Evolutionary conservation across 164 flowering plant genomes (phyloP), one percentile per base, ranked within the genome.

Genomic region (Liriodendron chinense): DNA sequence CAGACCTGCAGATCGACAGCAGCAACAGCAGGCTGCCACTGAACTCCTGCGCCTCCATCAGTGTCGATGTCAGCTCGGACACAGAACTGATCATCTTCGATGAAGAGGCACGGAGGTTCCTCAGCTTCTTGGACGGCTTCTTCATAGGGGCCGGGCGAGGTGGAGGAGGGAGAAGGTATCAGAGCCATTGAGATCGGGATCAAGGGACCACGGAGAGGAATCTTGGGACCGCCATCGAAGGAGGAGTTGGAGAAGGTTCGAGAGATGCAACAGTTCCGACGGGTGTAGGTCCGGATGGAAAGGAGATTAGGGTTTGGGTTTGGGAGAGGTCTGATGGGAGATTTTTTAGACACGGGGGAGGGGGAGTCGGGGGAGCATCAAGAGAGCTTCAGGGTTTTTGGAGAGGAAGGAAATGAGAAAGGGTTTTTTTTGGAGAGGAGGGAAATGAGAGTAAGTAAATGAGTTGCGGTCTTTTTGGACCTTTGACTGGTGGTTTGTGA

Each of bases 41-140:
- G 56, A 81, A 91, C 80, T 95, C 99, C 78, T 94, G 99, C 24
- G 96, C 90, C 82, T 95, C 98, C 98, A 95, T 91, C 83, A 93
- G 80, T 6, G 97, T 91, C 74, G 91, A 80, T 43, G 99, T 88
- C 14, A 76, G 70, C 6, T 73, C 20, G 21, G 71, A 70, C 66
- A 20, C 48, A 50, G 79, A 70, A 77, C 81, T 53, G 43, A 8
- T 64, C 76, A 79, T 74, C 50, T 67, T 76, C 18, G 49, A 62
- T 14, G 78, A 59, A 3, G 24, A 63, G 8, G 71, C 57, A 47
- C 43, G 53, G 22, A 62, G 69, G 25, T 50, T 68, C 25, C 78
- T 76, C 1, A 76, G 62, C 24, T 67, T 78, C 83, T 85, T 84
- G 16, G 82, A 16, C 79, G 57, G 75, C 78, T 34, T 67, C 23